Base-by-base conservation (phyloP, 192 early-diverging fungal species). In the Physocladia obscura region DNA sequence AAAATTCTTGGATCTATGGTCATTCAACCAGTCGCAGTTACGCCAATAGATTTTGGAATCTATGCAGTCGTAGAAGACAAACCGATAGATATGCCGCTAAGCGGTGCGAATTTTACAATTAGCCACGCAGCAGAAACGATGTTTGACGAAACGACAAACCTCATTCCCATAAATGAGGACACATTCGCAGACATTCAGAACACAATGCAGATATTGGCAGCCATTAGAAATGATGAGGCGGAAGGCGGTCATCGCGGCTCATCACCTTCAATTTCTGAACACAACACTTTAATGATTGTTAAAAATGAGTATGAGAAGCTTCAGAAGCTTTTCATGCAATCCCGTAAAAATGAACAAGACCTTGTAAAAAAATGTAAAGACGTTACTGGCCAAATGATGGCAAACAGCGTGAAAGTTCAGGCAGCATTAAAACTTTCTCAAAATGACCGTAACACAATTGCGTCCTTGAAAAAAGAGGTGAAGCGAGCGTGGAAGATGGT, bases 401-500 rank as follows among this genome's bases (percentile, higher is more conserved):
- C 74, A 1, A 86, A 86, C 65, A 68, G 73, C 8, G 57, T 74
- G 2, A 86, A 86, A 64, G 80, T 86, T 15, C 80, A 82, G 50
- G 79, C 76, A 22, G 80, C 79, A 4, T 60, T 84, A 6, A 80
- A 84, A 52, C 65, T 81, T 17, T 69, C 56, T 27, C 82, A 84
- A 57, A 74, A 75, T 27, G 82, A 82, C 57, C 74, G 82, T 8
- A 68, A 51, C 19, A 71, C 71, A 31, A 81, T 82, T 47, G 69
- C 73, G 0, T 59, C 71, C 17, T 63, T 86, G 69, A 78, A 80
- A 49, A 86, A 83, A 51, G 84, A 86, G 62, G 74, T 86, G 30
- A 74, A 76, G 56, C 80, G 80, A 44, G 81, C 82, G 1, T 86
- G 84, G 84, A 86, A 86, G 47, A 73, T 79, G 74, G 81, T 86